Conservation (phyloP, 805 yeast genomes). For the Jamesozyma gamospora region DNA sequence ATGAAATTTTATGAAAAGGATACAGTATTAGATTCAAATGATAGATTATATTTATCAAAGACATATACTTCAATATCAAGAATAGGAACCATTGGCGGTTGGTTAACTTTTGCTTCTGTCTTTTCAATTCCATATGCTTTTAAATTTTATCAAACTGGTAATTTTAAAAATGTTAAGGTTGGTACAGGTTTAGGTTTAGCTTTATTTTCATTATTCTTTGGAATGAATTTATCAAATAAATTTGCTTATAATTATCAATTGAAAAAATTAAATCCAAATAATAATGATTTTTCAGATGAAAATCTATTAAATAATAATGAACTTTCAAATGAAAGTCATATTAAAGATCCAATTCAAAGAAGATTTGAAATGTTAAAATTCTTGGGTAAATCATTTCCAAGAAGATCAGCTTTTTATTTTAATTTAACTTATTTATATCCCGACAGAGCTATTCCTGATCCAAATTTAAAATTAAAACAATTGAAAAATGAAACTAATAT, state of each 20-base stretch:
- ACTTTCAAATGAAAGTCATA: no score
- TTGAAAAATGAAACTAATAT: constrained; percentile 10
- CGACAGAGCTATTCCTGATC: constrained; percentile 45
- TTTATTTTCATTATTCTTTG: constrained; percentile 30
- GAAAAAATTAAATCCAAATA: constrained; percentile 16
- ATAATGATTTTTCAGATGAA: no score
- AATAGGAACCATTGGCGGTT: constrained; percentile 31
- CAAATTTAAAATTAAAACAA: constrained; percentile 33
- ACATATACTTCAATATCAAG: constrained; percentile 31
- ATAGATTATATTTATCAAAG: constrained; percentile 34
- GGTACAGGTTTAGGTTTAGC: constrained; percentile 36
- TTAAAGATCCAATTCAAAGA: constrained; percentile 14
- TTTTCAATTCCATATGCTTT: constrained; percentile 35
- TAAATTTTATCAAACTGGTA: constrained; percentile 28
- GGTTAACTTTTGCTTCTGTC: constrained; percentile 35
- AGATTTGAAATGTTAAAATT: constrained; percentile 29
- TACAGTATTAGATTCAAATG: constrained; percentile 32
- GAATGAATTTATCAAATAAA: constrained; percentile 27
- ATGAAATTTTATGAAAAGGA: constrained; percentile 42
- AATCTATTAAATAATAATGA: no score
- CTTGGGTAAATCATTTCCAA: constrained; percentile 27
- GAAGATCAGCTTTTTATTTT: constrained; percentile 45
- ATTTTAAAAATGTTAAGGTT: constrained; percentile 32
- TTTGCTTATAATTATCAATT: constrained; percentile 28
- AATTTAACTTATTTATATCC: constrained; percentile 43